Conservation (phyloP, 2,329 filamentous ascomycete species). For the Penicillium paneum region DNA sequence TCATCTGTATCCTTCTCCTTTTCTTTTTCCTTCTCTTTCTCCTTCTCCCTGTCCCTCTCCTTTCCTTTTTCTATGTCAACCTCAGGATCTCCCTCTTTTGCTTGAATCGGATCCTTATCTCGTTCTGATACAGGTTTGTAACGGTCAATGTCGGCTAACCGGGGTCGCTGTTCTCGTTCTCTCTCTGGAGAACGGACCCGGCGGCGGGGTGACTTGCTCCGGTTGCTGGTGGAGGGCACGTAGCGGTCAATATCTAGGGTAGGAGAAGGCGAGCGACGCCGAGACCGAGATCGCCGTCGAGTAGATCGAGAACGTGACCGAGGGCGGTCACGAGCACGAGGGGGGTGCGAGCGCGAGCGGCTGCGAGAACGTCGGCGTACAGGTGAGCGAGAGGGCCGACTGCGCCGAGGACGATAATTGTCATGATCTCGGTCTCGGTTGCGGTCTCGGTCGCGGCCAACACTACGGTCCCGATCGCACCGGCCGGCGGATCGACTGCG, state of each 20-base stretch:
- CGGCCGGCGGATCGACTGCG: conserved; percentile 34
- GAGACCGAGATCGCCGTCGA: conserved; percentile 33
- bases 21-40: conserved; percentile 15
- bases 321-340: conserved; percentile 10
- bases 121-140: conserved; percentile 43
- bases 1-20: conserved; percentile 26
- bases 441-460: conserved; percentile 17
- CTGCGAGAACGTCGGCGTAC: conserved; percentile 17
- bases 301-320: conserved; percentile 21
- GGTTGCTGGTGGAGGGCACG: conserved; percentile 40
- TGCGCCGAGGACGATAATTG: conserved; percentile 27
- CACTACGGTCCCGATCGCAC: conserved; percentile 26
- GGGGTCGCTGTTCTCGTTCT: conserved; percentile 31
- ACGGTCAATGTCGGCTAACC: conserved; percentile 43
- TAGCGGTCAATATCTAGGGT: conserved; percentile 45
- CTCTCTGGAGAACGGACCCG: conserved; percentile 38
- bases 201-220: conserved; percentile 42
- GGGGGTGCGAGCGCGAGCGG: conserved; percentile 13
- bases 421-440: conserved; percentile 25
- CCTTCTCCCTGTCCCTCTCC: conserved; percentile 10
- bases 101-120: conserved; percentile 26
- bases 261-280: conserved; percentile 31
- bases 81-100: conserved; percentile 15
- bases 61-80: background rate
- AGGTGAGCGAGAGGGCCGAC: conserved; percentile 25